phyloP scores from a whole-genome alignment of 768 basidiomycete species.

The Tephrocybe sp. region DNA sequence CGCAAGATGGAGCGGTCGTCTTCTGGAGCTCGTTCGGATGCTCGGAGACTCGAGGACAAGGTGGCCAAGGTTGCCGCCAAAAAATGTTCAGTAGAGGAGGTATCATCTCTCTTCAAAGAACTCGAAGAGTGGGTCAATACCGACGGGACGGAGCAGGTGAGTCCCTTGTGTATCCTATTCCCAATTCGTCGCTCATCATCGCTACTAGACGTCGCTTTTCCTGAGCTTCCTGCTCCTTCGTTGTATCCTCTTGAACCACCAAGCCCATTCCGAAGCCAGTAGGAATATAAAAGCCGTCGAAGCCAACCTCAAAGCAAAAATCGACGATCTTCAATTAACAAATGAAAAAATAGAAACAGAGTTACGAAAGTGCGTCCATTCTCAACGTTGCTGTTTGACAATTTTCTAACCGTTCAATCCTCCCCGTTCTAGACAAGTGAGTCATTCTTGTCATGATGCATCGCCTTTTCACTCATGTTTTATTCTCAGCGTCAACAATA shows the following conservation, averaged over 20 bases:
- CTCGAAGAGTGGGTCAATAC: constrained; percentile 71
- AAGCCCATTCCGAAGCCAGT: constrained; percentile 74
- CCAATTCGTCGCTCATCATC: background rate
- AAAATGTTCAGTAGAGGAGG: constrained; percentile 88
- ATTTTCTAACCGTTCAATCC: constrained; percentile 17
- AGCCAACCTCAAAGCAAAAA: constrained; percentile 55
- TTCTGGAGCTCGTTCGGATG: constrained; percentile 50
- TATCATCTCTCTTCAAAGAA: constrained; percentile 73
- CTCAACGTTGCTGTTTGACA: constrained; percentile 10
- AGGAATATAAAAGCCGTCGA: constrained; percentile 65
- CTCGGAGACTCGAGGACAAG: constrained; percentile 71
- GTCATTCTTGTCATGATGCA: constrained; percentile 26
- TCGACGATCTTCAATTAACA: constrained; percentile 61
- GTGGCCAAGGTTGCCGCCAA: constrained; percentile 76
- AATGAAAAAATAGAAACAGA: constrained; percentile 66
- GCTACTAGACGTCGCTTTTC: constrained; percentile 49
- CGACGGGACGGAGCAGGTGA: constrained; percentile 64
- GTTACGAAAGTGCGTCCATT: constrained; percentile 59
- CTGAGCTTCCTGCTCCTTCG: constrained; percentile 77
- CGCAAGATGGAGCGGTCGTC: constrained; percentile 44
- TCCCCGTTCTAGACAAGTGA: constrained; percentile 53
- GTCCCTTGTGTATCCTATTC: constrained; percentile 26
- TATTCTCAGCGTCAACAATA: constrained; percentile 52
- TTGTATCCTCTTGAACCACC: constrained; percentile 80
- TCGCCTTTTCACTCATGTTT: constrained; percentile 11